Evolutionary conservation across 1,139 yeast species (phyloP).

Genomic region (Lodderomyces pseudojiufengensis): DNA sequence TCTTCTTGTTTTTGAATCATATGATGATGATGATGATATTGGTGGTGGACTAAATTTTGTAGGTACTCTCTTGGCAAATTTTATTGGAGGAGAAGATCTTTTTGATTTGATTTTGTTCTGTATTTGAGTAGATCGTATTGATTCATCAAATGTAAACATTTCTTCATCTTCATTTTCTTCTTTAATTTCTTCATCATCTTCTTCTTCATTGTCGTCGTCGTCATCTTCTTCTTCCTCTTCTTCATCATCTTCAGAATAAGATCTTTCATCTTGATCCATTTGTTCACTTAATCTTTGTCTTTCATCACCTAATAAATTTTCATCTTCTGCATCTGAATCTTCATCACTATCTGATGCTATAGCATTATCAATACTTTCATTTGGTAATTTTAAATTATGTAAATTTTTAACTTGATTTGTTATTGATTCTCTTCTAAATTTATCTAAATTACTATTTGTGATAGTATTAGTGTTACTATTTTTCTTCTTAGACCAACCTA

Average conservation of each 20-base stretch:
- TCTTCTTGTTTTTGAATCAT: conserved; percentile 18
- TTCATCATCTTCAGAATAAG: conserved; percentile 7
- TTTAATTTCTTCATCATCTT: conserved; percentile 12
- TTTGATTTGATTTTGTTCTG: conserved; percentile 5
- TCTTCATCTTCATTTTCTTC: conserved; percentile 26
- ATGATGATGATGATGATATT: conserved; percentile 12
- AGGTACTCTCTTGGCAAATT: conserved; percentile 46
- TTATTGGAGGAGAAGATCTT: conserved; percentile 34
- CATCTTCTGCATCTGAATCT: conserved; percentile 31
- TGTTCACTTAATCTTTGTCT: conserved; percentile 14
- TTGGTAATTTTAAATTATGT: conserved; percentile 46
- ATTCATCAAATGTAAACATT: conserved; percentile 46
- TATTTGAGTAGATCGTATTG: neutral
- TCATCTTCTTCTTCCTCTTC: conserved; percentile 3
- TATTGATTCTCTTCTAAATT: conserved; percentile 51
- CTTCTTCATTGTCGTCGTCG: conserved; percentile 3
- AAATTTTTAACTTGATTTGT: conserved; percentile 44
- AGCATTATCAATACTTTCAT: conserved; percentile 29
- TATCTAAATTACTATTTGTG: conserved; percentile 1
- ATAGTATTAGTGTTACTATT: conserved; percentile 6
- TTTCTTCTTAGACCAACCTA: conserved; percentile 46
- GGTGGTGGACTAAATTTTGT: conserved; percentile 42
- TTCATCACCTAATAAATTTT: conserved; percentile 1
- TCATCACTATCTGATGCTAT: conserved; percentile 46
- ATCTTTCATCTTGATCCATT: conserved; percentile 13